These are phyloP conservation scores for Fusarium guadeloupense DNA, from an alignment of 2,329 filamentous ascomycete species.

Conservation along the genomic window DNA sequence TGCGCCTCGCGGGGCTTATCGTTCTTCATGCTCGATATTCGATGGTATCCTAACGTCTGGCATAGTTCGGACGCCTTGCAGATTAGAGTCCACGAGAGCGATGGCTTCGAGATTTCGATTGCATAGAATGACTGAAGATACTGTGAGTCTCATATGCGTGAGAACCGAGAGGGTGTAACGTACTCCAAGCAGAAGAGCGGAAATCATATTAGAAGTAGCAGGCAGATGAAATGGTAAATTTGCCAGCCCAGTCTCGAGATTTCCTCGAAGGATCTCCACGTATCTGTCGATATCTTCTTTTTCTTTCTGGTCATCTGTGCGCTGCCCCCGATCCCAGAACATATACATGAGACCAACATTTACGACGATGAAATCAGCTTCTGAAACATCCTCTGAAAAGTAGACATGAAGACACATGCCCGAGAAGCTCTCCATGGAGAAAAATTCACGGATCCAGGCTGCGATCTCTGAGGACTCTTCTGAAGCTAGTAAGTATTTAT, in stretches of 20 bases:
- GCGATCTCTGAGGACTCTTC: constrained; percentile 36
- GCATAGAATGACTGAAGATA: constrained; percentile 42
- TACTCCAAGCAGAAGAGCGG: constrained; percentile 39
- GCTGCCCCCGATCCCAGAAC: constrained; percentile 39
- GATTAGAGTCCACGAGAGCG: constrained; percentile 45
- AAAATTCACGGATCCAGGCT: constrained; percentile 45
- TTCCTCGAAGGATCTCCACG: constrained; percentile 39
- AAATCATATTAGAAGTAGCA: constrained; percentile 42
- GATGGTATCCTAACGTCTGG: constrained; percentile 46
- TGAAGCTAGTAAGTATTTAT: background rate
- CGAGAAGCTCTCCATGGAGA: constrained; percentile 44
- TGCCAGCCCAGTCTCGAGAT: constrained; percentile 46
- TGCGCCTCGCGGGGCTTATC: constrained; percentile 24
- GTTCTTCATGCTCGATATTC: constrained; percentile 40
- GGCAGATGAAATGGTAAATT: constrained; percentile 47
- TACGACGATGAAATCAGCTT: constrained; percentile 48
- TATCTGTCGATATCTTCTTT: constrained; percentile 40
- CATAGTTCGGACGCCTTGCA: constrained; percentile 47
- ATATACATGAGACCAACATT: constrained; percentile 47
- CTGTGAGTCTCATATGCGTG: constrained; percentile 1
- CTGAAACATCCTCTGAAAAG: constrained; percentile 46
- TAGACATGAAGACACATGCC: constrained; percentile 48
- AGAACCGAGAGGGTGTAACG: background rate
- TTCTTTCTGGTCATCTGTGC: constrained; percentile 19
- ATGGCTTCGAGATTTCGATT: constrained; percentile 48